These are phyloP conservation scores for Xylaria bambusicola DNA, from an alignment of 495 filamentous ascomycete genomes.

Conservation along the genomic window DNA sequence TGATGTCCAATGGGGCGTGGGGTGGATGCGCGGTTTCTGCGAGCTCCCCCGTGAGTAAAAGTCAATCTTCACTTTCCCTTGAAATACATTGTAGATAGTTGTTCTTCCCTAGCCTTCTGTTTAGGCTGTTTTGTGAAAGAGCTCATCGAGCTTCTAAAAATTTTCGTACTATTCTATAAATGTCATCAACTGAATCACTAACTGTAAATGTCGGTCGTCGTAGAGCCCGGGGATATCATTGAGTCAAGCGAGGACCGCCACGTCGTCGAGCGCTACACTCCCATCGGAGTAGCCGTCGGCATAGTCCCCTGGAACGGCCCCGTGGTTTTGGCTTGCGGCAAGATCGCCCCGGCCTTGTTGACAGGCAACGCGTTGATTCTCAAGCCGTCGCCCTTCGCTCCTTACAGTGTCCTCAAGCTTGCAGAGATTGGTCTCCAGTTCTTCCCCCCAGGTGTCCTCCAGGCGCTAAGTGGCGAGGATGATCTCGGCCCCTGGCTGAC, in stretches of 20 bases:
- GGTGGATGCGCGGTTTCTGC: not conserved
- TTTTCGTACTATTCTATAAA: too few relatives aligned
- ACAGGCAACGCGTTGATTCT: slow-evolving; percentile 38
- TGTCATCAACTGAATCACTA: not conserved
- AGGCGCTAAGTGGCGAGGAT: not conserved
- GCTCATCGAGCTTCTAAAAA: too few relatives aligned
- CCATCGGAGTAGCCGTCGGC: slow-evolving; percentile 43
- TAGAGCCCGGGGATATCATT: slow-evolving; percentile 23
- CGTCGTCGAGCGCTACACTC: slow-evolving; percentile 39
- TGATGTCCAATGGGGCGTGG: not conserved
- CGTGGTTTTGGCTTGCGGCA: slow-evolving; percentile 41
- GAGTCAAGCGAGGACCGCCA: slow-evolving; percentile 41
- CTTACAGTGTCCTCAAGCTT: not conserved
- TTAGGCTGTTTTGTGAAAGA: too few relatives aligned
- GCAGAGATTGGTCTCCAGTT: not conserved
- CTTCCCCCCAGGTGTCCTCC: not conserved
- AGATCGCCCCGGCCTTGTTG: slow-evolving; percentile 47
- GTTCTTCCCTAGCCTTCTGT: not conserved
- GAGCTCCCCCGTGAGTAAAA: slow-evolving; percentile 7
- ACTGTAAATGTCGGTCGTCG: not conserved
- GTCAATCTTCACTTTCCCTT: too few relatives aligned
- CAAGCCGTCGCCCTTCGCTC: not conserved
- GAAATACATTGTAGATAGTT: too few relatives aligned
- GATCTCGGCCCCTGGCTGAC: not conserved
- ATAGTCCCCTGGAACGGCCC: slow-evolving; percentile 59